Percentiles rank a stretch among this genome's conserved stretches.
Evolutionary conservation across 2,329 filamentous ascomycete genomes (phyloP).

Genomic region (Xylariaceae sp.): DNA sequence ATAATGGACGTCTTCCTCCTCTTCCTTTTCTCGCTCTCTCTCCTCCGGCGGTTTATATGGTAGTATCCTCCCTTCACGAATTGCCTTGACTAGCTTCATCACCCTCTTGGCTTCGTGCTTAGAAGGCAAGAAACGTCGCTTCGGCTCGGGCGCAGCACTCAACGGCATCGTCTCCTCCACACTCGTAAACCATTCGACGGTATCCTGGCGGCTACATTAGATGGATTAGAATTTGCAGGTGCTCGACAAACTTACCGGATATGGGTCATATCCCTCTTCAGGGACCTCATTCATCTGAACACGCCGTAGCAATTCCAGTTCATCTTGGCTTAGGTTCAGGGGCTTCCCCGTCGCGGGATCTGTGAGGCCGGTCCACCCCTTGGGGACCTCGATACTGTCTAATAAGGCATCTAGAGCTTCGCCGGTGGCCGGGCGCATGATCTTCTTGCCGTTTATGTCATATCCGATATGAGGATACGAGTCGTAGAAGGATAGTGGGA

Average conservation of each 20-base stretch:
- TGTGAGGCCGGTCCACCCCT: conserved; percentile 95
- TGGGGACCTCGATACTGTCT: conserved; percentile 94
- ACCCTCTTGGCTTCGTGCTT: conserved; percentile 96
- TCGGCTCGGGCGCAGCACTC: conserved; percentile 92
- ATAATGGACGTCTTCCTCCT: conserved; percentile 72
- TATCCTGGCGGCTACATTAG: conserved; percentile 57
- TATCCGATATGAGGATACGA: conserved; percentile 98
- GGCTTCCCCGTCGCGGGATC: conserved; percentile 94
- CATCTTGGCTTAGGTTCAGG: conserved; percentile 81
- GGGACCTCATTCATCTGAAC: conserved; percentile 88
- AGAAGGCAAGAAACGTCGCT: conserved; percentile 91
- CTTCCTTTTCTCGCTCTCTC: conserved; percentile 68
- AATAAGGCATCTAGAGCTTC: conserved; percentile 91
- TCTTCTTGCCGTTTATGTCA: conserved; percentile 97
- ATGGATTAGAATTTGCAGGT: not conserved
- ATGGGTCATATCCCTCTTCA: conserved; percentile 88
- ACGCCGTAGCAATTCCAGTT: conserved; percentile 84
- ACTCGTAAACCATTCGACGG: conserved; percentile 91
- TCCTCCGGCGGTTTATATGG: conserved; percentile 80
- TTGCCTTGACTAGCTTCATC: conserved; percentile 96
- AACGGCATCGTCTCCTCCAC: conserved; percentile 92
- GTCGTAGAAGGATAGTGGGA: conserved; percentile 93
- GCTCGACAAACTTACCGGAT: conserved; percentile 62
- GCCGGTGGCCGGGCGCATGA: conserved; percentile 92
- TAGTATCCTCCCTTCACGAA: conserved; percentile 89